phyloP scores from a whole-genome alignment of 2,329 filamentous ascomycete species.

The Podosphaera leucotricha region DNA sequence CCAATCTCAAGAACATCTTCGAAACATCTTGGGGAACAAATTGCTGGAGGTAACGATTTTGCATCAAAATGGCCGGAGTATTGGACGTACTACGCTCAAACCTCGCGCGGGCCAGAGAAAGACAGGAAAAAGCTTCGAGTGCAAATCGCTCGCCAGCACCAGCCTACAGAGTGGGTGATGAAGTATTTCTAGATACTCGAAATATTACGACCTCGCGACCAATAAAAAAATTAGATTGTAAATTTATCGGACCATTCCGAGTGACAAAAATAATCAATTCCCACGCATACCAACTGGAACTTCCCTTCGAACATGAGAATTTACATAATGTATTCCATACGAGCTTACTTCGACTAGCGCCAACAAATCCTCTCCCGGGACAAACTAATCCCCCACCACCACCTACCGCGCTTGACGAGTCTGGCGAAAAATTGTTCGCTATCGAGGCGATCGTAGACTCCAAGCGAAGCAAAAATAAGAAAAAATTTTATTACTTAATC shows the following conservation, averaged over 20 bases:
- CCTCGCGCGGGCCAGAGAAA: background rate
- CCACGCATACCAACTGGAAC: background rate
- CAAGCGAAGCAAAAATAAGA: background rate
- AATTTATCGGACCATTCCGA: slow-evolving; percentile 1
- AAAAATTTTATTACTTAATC: background rate
- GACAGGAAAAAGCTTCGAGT: background rate
- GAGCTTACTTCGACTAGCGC: background rate
- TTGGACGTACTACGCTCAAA: background rate
- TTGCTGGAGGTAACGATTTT: background rate
- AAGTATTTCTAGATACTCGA: background rate
- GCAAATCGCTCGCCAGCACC: slow-evolving; percentile 1
- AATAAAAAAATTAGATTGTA: slow-evolving; percentile 1
- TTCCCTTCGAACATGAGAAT: background rate
- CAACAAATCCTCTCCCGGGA: background rate
- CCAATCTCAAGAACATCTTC: background rate
- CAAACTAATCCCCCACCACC: background rate
- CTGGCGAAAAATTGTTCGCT: background rate
- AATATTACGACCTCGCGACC: slow-evolving; percentile 1
- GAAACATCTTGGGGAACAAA: background rate
- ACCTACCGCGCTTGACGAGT: background rate
- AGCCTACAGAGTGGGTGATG: slow-evolving; percentile 1
- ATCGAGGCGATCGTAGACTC: background rate
- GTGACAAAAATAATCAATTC: slow-evolving; percentile 1
- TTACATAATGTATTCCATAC: background rate
- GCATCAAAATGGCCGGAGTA: background rate